Evolutionary conservation across 495 filamentous ascomycete species (phyloP).

Genomic region (Penicillium coprophilum): DNA sequence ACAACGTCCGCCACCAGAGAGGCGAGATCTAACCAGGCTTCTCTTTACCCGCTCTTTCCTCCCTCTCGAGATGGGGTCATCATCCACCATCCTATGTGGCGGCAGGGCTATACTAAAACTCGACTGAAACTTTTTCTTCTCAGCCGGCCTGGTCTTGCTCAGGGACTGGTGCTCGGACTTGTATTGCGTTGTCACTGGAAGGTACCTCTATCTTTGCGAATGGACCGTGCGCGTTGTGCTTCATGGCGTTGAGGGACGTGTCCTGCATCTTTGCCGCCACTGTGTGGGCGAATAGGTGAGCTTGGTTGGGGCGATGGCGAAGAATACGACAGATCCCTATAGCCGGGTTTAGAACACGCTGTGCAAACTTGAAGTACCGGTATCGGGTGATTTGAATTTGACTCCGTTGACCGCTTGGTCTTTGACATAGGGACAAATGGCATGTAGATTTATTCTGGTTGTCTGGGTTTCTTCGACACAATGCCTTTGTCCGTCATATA

Average conservation of each 20-base stretch:
- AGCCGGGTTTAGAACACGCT: neutral
- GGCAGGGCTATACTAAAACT: neutral
- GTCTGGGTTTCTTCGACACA: neutral
- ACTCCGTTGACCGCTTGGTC: neutral
- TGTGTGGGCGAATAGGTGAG: neutral
- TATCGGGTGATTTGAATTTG: neutral
- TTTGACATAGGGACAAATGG: neutral
- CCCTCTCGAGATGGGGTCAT: neutral
- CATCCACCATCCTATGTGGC: neutral
- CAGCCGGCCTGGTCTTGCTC: slow-evolving; percentile 7
- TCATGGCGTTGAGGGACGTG: slow-evolving; percentile 16
- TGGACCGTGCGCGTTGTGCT: neutral
- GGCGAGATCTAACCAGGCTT: slow-evolving; percentile 5
- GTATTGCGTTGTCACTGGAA: slow-evolving; percentile 20
- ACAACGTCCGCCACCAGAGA: neutral
- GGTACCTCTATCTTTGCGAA: slow-evolving; percentile 10
- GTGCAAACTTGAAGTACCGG: neutral
- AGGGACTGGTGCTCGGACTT: slow-evolving; percentile 10
- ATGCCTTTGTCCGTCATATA: neutral
- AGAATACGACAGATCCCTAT: slow-evolving; percentile 7
- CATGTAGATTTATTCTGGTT: neutral
- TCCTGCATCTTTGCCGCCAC: slow-evolving; percentile 27
- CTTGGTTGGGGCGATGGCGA: slow-evolving; percentile 3
- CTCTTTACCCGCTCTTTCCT: neutral
- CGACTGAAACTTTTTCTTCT: slow-evolving; percentile 9